phyloP scores from a whole-genome alignment of 768 basidiomycete genomes.

The Termitomyces titanicus region DNA sequence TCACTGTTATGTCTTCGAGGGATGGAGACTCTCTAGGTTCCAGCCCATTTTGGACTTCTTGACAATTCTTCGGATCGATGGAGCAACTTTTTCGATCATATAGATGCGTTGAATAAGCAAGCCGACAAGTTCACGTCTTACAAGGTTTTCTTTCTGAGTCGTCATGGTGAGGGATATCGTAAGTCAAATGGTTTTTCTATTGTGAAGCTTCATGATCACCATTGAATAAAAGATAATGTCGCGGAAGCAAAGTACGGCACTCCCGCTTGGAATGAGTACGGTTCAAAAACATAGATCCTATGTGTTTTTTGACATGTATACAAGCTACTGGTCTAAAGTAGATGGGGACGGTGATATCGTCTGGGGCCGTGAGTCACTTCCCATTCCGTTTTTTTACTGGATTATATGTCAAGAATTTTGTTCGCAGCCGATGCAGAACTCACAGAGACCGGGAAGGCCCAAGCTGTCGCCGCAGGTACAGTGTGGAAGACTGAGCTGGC shows the following conservation, averaged over 20 bases:
- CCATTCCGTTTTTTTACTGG: neutral
- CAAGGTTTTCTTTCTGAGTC: slow-evolving; percentile 62
- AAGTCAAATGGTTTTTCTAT: slow-evolving; percentile 21
- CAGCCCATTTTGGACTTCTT: slow-evolving; percentile 54
- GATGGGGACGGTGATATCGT: slow-evolving; percentile 60
- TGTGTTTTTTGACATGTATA: neutral
- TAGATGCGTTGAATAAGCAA: slow-evolving; percentile 44
- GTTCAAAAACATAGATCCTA: neutral
- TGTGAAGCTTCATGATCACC: neutral
- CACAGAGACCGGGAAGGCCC: slow-evolving; percentile 51
- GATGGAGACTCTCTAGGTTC: slow-evolving; percentile 35
- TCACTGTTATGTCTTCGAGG: neutral
- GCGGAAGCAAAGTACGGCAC: slow-evolving; percentile 56
- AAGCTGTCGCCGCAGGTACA: slow-evolving; percentile 43
- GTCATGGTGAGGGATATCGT: slow-evolving; percentile 79
- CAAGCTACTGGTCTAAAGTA: slow-evolving; percentile 59
- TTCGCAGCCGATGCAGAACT: slow-evolving; percentile 60
- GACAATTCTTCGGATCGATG: slow-evolving; percentile 49
- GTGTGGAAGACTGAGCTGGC: slow-evolving; percentile 48
- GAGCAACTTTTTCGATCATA: slow-evolving; percentile 35
- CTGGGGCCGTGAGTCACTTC: slow-evolving; percentile 65
- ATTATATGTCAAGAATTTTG: neutral
- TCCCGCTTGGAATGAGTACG: slow-evolving; percentile 59
- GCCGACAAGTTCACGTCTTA: slow-evolving; percentile 38
- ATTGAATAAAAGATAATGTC: slow-evolving; percentile 56